These are phyloP conservation scores for Maudiozyma barnettii DNA, from an alignment of 805 yeast species.

Conservation along the genomic window DNA sequence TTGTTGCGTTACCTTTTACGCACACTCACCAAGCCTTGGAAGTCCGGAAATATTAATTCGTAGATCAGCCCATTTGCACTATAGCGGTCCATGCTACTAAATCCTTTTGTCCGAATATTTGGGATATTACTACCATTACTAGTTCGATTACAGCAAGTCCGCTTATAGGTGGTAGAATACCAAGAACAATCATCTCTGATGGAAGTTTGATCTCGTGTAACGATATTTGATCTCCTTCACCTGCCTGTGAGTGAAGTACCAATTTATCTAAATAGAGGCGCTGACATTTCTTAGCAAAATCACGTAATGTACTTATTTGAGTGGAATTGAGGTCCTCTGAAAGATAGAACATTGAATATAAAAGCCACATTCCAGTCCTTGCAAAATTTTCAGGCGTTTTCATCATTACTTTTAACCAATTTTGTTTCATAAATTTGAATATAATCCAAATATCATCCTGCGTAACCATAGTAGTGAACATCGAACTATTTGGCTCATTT, in stretches of 20 bases:
- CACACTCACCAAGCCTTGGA: neutral
- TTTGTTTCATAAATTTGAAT: conserved; percentile 20
- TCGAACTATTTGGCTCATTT: conserved; percentile 21
- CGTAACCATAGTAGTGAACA: conserved; percentile 10
- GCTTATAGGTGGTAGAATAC: conserved; percentile 4
- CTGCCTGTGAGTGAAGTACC: neutral
- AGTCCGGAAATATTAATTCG: neutral
- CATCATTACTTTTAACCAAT: conserved; percentile 19
- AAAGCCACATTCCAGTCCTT: conserved; percentile 18
- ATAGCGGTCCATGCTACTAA: conserved; percentile 10
- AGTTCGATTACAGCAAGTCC: conserved; percentile 11
- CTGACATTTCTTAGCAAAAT: conserved; percentile 23
- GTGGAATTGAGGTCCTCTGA: conserved; percentile 19
- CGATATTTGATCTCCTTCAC: neutral
- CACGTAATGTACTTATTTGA: conserved; percentile 21
- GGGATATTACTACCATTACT: conserved; percentile 13
- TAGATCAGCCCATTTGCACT: neutral
- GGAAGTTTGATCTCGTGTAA: neutral
- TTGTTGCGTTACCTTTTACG: too few relatives aligned
- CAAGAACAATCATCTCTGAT: conserved; percentile 1
- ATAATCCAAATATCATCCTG: conserved; percentile 17
- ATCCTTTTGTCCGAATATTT: conserved; percentile 22
- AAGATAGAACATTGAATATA: conserved; percentile 21
- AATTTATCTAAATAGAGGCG: conserved; percentile 1
- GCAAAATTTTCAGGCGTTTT: conserved; percentile 8